Conservation (phyloP, 2,329 filamentous ascomycete genomes). For the Botrytis galanthina region DNA sequence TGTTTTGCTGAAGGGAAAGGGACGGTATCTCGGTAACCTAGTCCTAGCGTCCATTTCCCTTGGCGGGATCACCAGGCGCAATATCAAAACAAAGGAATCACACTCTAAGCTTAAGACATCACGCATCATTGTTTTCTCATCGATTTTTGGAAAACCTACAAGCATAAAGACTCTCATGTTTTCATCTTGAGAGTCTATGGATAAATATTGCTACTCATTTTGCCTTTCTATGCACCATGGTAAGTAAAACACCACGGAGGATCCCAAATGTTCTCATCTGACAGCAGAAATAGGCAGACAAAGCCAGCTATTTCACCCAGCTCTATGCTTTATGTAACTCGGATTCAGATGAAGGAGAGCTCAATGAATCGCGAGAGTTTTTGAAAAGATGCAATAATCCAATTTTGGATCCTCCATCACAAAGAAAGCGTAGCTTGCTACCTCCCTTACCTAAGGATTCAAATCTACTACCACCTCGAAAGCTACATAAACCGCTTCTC, state of each 20-base stretch:
- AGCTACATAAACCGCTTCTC: conserved; percentile 8
- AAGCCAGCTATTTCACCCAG: conserved; percentile 21
- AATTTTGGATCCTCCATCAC: conserved; percentile 39
- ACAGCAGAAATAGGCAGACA: conserved; percentile 15
- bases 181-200: background rate
- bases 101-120: background rate
- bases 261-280: background rate
- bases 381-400: conserved; percentile 20
- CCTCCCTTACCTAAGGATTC: conserved; percentile 40
- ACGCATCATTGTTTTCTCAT: background rate
- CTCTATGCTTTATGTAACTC: conserved; percentile 35
- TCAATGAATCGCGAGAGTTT: conserved; percentile 26
- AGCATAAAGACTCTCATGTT: background rate
- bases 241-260: background rate
- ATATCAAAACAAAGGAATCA: background rate
- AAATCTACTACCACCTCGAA: background rate
- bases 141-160: background rate
- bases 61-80: background rate
- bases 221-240: conserved; percentile 2
- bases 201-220: background rate
- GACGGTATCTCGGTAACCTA: background rate
- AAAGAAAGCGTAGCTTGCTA: conserved; percentile 22
- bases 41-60: background rate
- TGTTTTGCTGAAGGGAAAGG: background rate
- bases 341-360: conserved; percentile 32